Evolutionary conservation across 2,329 filamentous ascomycete species (phyloP).

Genomic region (Rhynchosporium graminicola): DNA sequence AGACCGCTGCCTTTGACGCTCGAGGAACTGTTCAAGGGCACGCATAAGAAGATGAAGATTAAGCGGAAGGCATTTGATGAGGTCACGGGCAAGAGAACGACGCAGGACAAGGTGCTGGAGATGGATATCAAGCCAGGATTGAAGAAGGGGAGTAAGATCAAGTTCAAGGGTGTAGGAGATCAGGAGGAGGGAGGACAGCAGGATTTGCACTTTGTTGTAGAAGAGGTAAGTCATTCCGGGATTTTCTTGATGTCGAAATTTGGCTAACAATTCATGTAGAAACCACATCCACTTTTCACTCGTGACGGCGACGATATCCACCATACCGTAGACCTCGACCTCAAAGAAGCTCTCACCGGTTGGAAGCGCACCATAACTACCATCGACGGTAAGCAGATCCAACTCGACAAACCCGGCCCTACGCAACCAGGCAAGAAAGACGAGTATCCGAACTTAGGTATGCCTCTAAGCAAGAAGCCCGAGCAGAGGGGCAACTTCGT

Average conservation of each 20-base stretch:
- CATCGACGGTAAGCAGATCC: constrained; percentile 87
- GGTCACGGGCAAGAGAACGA: constrained; percentile 76
- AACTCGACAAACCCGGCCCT: constrained; percentile 76
- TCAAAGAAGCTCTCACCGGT: constrained; percentile 93
- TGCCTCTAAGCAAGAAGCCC: constrained; percentile 92
- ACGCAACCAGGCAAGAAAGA: constrained; percentile 84
- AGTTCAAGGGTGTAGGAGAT: constrained; percentile 96
- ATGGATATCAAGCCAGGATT: constrained; percentile 94
- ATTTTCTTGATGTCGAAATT: background rate
- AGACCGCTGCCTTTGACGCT: constrained; percentile 77
- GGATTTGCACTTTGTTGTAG: constrained; percentile 91
- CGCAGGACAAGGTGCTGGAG: constrained; percentile 86
- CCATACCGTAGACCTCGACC: constrained; percentile 74
- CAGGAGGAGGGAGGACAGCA: constrained; percentile 95
- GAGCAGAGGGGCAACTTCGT: constrained; percentile 83
- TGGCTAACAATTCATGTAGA: constrained; percentile 58
- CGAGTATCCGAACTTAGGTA: constrained; percentile 80
- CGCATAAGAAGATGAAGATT: constrained; percentile 96
- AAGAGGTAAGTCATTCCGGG: constrained; percentile 69
- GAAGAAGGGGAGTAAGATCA: constrained; percentile 98
- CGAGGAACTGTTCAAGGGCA: constrained; percentile 85
- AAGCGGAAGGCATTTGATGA: constrained; percentile 93
- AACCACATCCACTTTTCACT: constrained; percentile 80
- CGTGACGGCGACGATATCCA: constrained; percentile 88
- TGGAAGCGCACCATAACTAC: constrained; percentile 92